A percentile compares a stretch with the other conserved stretches of the same genome.
Conservation (phyloP, 73 alveolate genomes). For the Uronychia binucleata region DNA sequence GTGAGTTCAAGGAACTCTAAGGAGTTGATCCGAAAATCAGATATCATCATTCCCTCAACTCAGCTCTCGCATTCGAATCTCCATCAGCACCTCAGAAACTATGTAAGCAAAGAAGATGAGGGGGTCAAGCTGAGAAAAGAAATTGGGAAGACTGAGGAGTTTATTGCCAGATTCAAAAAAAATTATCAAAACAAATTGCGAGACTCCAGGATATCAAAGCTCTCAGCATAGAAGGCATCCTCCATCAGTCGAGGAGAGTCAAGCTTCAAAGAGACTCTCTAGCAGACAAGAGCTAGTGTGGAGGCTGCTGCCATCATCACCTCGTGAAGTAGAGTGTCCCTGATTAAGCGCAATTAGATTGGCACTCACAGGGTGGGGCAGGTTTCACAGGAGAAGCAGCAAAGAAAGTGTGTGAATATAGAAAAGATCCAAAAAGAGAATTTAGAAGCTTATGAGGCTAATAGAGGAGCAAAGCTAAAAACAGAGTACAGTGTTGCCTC, state of each 20-base stretch:
- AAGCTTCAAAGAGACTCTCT: neutral
- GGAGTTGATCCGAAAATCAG: no score
- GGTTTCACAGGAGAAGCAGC: neutral
- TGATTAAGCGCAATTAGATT: no score
- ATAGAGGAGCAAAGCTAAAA: no score
- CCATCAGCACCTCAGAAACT: no score
- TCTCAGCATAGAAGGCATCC: neutral
- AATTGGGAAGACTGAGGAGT: neutral
- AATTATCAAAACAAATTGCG: neutral
- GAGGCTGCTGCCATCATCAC: neutral
- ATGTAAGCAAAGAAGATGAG: no score
- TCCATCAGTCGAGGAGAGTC: neutral
- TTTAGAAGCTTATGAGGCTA: neutral
- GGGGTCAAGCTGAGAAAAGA: no score
- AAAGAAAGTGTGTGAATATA: neutral
- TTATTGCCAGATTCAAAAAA: neutral
- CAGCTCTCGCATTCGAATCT: no score
- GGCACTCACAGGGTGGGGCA: no score
- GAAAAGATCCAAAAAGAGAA: neutral
- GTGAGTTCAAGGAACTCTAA: no score
- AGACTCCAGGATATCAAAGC: neutral
- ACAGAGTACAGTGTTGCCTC: neutral
- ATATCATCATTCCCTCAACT: no score
- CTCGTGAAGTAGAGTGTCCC: neutral
- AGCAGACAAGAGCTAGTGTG: neutral